These are phyloP conservation scores for Aspergillus floridensis DNA, from an alignment of 2,329 filamentous ascomycete genomes.

Conservation along the genomic window DNA sequence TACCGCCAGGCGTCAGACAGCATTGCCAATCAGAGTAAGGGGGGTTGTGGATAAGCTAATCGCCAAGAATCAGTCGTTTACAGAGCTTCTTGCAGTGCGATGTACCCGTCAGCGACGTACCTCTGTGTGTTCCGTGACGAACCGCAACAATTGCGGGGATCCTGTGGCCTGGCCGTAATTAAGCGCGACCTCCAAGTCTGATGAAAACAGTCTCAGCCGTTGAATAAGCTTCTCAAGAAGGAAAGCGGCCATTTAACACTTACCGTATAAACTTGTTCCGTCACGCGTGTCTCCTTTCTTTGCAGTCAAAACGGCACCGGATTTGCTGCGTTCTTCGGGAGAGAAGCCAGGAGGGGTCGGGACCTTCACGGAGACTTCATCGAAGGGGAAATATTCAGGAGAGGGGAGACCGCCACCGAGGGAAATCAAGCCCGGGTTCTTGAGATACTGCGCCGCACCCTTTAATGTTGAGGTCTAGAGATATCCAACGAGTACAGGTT, in stretches of 20 bases:
- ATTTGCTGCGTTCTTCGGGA: constrained; percentile 62
- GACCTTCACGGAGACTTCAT: constrained; percentile 71
- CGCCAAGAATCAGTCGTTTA: constrained; percentile 10
- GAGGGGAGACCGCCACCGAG: constrained; percentile 90
- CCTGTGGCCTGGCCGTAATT: constrained; percentile 92
- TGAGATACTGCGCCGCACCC: constrained; percentile 73
- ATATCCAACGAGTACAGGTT: constrained; percentile 3
- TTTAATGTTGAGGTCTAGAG: constrained; percentile 71
- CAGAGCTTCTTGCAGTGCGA: background rate
- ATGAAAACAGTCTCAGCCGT: background rate
- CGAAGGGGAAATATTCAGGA: constrained; percentile 88
- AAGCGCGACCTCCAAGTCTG: constrained; percentile 80
- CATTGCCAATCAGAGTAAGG: constrained; percentile 90
- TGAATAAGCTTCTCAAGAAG: background rate
- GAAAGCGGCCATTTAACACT: constrained; percentile 9
- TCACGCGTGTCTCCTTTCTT: constrained; percentile 81
- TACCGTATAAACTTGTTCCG: constrained; percentile 55
- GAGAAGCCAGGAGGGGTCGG: constrained; percentile 68
- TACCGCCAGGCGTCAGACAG: constrained; percentile 80
- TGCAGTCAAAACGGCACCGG: constrained; percentile 61
- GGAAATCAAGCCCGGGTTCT: constrained; percentile 80
- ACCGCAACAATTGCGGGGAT: constrained; percentile 81
- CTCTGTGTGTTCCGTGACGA: constrained; percentile 92
- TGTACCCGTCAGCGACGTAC: constrained; percentile 25
- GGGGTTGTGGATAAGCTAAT: constrained; percentile 70